These are phyloP conservation scores for Dothistroma septosporum DNA, from an alignment of 2,329 filamentous ascomycete genomes.

Conservation along the genomic window DNA sequence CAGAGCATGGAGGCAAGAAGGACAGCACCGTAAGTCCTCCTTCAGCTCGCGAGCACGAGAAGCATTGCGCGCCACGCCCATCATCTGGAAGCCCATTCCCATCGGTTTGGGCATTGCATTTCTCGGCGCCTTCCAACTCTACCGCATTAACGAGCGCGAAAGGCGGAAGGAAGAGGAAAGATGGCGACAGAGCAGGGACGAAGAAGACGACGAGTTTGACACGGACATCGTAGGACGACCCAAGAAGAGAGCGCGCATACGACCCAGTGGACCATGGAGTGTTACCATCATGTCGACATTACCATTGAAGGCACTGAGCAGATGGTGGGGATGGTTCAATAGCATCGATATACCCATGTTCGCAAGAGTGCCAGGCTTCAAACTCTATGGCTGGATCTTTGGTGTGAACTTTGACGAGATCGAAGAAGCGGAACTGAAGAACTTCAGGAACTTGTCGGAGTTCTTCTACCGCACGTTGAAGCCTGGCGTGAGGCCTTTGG, in stretches of 20 bases:
- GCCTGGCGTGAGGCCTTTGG: constrained; percentile 78
- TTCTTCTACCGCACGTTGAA: constrained; percentile 98
- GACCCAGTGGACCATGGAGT: constrained; percentile 84
- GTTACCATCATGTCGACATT: constrained; percentile 91
- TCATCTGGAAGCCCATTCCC: constrained; percentile 89
- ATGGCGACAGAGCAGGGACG: constrained; percentile 28
- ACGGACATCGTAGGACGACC: constrained; percentile 38
- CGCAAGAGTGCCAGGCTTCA: constrained; percentile 82
- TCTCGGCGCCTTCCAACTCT: constrained; percentile 77
- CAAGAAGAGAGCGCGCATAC: constrained; percentile 58
- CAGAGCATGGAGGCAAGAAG: constrained; percentile 15
- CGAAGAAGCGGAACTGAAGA: constrained; percentile 79
- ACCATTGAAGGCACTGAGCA: constrained; percentile 83
- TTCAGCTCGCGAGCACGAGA: constrained; percentile 44
- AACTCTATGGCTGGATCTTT: constrained; percentile 84
- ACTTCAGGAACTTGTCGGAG: constrained; percentile 85
- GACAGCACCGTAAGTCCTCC: constrained; percentile 1
- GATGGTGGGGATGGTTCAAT: constrained; percentile 88
- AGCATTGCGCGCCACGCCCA: constrained; percentile 60
- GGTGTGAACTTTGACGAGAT: constrained; percentile 89
- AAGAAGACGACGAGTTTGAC: constrained; percentile 43
- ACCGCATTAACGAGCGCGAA: constrained; percentile 61
- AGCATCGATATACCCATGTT: constrained; percentile 84
- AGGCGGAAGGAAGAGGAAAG: constrained; percentile 44
- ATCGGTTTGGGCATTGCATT: constrained; percentile 81